phyloP scores from a whole-genome alignment of 805 yeast species.

The Metschnikowia cerradonensis region DNA sequence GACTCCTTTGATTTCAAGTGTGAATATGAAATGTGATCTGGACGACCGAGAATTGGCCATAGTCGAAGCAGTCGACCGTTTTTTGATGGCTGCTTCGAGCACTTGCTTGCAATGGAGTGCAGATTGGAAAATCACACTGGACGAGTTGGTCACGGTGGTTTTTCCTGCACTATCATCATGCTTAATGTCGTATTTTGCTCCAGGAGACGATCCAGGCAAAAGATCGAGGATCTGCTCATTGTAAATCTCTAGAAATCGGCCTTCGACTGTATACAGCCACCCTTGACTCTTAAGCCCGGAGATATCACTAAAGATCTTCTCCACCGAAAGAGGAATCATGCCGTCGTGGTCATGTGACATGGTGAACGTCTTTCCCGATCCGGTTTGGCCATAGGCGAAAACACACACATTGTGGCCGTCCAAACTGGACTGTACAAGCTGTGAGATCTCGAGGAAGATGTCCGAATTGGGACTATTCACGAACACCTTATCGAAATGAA shows the following conservation, averaged over 20 bases:
- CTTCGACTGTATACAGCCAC: constrained; percentile 59
- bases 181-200: constrained; percentile 59
- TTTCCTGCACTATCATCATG: constrained; percentile 54
- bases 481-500: constrained; percentile 79
- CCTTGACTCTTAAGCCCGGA: constrained; percentile 47
- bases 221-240: constrained; percentile 79
- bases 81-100: constrained; percentile 51
- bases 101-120: constrained; percentile 48
- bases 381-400: constrained; percentile 93
- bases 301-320: constrained; percentile 62
- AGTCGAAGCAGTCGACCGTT: constrained; percentile 79
- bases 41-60: constrained; percentile 80
- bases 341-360: constrained; percentile 75
- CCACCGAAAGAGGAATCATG: constrained; percentile 72
- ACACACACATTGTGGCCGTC: constrained; percentile 92
- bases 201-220: constrained; percentile 27
- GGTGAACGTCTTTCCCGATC: constrained; percentile 89
- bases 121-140: constrained; percentile 42
- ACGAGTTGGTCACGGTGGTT: constrained; percentile 61
- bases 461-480: constrained; percentile 50
- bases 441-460: constrained; percentile 81
- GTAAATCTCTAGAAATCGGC: constrained; percentile 86
- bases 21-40: constrained; percentile 84
- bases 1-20: constrained; percentile 53
- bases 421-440: constrained; percentile 58